A percentile compares a stretch with the other conserved stretches of the same genome.
phyloP scores from a whole-genome alignment of 495 filamentous ascomycete species.

The Daldinia vernicosa region DNA sequence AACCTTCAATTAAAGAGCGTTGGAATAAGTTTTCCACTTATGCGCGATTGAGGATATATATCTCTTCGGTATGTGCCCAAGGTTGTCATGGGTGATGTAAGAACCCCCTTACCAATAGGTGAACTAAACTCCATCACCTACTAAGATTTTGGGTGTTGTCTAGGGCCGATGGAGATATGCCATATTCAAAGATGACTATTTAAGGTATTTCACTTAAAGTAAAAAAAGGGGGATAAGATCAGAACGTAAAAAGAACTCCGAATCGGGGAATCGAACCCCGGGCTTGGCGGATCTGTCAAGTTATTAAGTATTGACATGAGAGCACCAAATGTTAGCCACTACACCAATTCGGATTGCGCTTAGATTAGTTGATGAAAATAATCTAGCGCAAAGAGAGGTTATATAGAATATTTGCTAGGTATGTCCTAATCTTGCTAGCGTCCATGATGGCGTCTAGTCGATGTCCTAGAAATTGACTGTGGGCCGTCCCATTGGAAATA shows the following conservation, averaged over 20 bases:
- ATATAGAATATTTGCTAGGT: not conserved
- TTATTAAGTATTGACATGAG: conserved; percentile 21
- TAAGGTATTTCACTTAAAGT: not conserved
- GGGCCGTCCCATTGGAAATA: not conserved
- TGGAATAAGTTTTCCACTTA: not conserved
- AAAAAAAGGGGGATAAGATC: not conserved
- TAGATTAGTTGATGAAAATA: not conserved
- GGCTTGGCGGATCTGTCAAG: conserved; percentile 35
- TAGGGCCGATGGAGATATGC: not conserved
- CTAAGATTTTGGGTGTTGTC: not conserved
- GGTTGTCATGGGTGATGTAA: not conserved
- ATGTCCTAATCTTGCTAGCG: not conserved
- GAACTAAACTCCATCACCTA: not conserved
- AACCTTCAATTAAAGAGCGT: not conserved
- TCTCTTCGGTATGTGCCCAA: not conserved
- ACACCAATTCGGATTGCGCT: conserved; percentile 47
- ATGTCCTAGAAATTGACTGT: not conserved
- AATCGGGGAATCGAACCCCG: conserved; percentile 51
- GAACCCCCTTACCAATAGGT: not conserved
- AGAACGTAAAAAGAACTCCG: conserved; percentile 17
- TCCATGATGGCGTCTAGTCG: not conserved
- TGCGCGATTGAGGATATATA: not conserved
- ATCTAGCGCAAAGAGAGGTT: not conserved
- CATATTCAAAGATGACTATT: too few relatives aligned
- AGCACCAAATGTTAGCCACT: conserved; percentile 51